Conservation (phyloP, 495 filamentous ascomycete genomes). For the Geoglossum glabrum region DNA sequence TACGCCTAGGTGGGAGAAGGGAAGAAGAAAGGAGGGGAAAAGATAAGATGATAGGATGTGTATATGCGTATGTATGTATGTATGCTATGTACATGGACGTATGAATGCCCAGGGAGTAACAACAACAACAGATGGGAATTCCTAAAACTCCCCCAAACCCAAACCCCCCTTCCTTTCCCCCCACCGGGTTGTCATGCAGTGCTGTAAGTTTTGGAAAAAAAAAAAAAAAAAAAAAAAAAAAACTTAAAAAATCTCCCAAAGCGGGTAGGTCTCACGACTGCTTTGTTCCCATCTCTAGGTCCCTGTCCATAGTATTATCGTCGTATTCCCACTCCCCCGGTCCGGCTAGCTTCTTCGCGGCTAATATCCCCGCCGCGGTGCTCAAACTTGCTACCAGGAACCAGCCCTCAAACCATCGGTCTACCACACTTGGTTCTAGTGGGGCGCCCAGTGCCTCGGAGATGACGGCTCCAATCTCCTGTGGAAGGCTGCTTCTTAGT, state of each 20-base stretch:
- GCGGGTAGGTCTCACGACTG: slow-evolving; percentile 19
- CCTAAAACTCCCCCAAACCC: too few relatives aligned
- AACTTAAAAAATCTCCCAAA: neutral
- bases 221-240: neutral
- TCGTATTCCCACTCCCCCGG: slow-evolving; percentile 28
- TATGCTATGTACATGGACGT: too few relatives aligned
- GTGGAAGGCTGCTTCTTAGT: slow-evolving; percentile 49
- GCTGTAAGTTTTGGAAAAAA: too few relatives aligned
- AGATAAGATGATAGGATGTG: too few relatives aligned
- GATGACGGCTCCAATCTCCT: slow-evolving; percentile 48
- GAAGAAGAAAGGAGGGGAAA: too few relatives aligned
- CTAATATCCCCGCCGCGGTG: slow-evolving; percentile 46
- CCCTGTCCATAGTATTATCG: slow-evolving; percentile 37
- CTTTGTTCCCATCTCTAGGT: slow-evolving; percentile 14
- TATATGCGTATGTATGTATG: too few relatives aligned
- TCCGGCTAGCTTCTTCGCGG: slow-evolving; percentile 37
- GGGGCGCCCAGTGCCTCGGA: slow-evolving; percentile 48
- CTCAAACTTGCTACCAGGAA: slow-evolving; percentile 41
- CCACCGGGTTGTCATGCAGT: too few relatives aligned
- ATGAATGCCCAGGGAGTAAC: too few relatives aligned
- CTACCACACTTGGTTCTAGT: slow-evolving; percentile 50
- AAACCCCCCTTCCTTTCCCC: too few relatives aligned
- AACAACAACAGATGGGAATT: too few relatives aligned
- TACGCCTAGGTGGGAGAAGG: too few relatives aligned
- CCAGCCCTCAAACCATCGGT: slow-evolving; percentile 73